Base-by-base conservation (phyloP, 768 basidiomycete genomes). In the Pleurotus ostreatus region DNA sequence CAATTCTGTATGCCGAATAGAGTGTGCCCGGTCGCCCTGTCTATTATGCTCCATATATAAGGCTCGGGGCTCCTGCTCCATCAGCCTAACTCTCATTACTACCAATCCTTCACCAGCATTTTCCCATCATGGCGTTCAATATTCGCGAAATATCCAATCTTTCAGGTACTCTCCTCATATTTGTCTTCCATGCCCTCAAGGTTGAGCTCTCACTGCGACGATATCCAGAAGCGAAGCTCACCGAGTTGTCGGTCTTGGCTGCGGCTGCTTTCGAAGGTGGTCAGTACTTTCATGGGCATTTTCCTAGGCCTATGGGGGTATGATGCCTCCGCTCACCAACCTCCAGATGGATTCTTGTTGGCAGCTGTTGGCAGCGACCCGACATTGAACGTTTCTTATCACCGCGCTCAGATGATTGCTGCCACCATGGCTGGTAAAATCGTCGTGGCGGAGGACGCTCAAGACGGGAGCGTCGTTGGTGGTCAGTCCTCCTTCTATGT, bases 211-310 rank as follows among this genome's bases (percentile, higher is more conserved):
- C 34, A 39, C 51, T 53, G 34, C 49, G 18, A 23, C 37, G 12
- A 41, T 40, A 40, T 22, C n/a, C 39, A 53, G 51, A 51, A 30
- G 49, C 49, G 1, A 20, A 41, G 51, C 51, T 53, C 22, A 20
- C 39, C 20, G 51, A 39, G 38, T 53, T 53, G 37, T 53, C 51
- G 37, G 26, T 22, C 16, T 34, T 51, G 49, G 49, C 49, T 22
- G 49, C 49, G 37, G 39, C 51, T 53, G 51, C 51, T 40, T 53
- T 41, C 39, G 51, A 53, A 53, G 51, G 51, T 53, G 51, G 51
- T 53, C 39, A 53, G 51, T 53, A 53, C 26, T 18, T 40, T 40
- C 39, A 38, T 53, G 41, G 51, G 22, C 5, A 34, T 39, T 41
- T 53, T 41, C n/a, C 18, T 15, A 41, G 51, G 38, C 39, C 38